Percentiles rank a stretch among this genome's conserved stretches.
phyloP scores from a whole-genome alignment of 2,329 filamentous ascomycete genomes.

The Xylariaceae sp. region DNA sequence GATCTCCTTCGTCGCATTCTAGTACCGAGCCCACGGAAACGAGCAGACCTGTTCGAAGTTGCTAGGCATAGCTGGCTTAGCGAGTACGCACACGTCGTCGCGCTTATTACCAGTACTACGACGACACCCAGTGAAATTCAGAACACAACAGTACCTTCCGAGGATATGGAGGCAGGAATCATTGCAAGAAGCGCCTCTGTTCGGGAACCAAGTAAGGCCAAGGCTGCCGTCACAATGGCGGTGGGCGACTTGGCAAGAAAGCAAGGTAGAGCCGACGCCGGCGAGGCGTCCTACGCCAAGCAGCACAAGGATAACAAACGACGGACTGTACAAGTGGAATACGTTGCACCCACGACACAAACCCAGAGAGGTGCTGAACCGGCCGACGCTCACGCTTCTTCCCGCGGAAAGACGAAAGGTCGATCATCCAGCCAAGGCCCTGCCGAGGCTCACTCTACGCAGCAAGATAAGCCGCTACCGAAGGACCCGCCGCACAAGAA shows the following conservation, averaged over 20 bases:
- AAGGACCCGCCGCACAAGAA: constrained; percentile 48
- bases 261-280: constrained; percentile 66
- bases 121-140: constrained; percentile 82
- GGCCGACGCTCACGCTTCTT: constrained; percentile 28
- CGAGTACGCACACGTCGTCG: constrained; percentile 93
- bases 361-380: constrained; percentile 63
- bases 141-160: constrained; percentile 62
- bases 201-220: constrained; percentile 73
- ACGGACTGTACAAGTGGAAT: constrained; percentile 94
- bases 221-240: constrained; percentile 40
- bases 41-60: constrained; percentile 94
- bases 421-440: constrained; percentile 52
- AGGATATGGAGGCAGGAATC: constrained; percentile 53
- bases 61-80: constrained; percentile 96
- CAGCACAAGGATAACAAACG: constrained; percentile 83
- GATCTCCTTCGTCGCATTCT: constrained; percentile 89
- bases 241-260: constrained; percentile 65
- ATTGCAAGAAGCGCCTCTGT: constrained; percentile 89
- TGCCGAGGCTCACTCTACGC: constrained; percentile 37
- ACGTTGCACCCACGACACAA: constrained; percentile 84
- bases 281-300: constrained; percentile 51
- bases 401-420: constrained; percentile 41
- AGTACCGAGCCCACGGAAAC: constrained; percentile 88
- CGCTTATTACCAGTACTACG: constrained; percentile 93
- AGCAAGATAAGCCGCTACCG: constrained; percentile 55